A percentile compares a stretch with the other conserved stretches of the same genome.
Evolutionary conservation across 1,139 yeast genomes (phyloP).

Genomic region (Taphrina pruni): DNA sequence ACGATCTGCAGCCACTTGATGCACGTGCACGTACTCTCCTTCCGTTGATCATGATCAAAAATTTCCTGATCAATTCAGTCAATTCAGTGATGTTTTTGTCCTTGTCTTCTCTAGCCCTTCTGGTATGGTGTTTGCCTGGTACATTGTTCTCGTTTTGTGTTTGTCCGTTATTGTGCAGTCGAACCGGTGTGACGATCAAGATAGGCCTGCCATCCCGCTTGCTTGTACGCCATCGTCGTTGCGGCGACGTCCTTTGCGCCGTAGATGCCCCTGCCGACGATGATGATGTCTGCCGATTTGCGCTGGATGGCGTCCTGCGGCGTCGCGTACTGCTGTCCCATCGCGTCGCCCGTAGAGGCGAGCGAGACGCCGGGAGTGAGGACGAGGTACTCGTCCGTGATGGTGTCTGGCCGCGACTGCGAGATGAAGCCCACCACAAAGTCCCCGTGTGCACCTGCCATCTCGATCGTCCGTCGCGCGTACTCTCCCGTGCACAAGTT

Average conservation of each 20-base stretch:
- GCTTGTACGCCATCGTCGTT: conserved; percentile 85
- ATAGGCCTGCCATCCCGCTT: conserved; percentile 47
- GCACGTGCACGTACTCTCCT: too few relatives aligned
- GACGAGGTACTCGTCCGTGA: conserved; percentile 82
- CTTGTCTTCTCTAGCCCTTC: too few relatives aligned
- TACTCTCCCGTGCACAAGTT: conserved; percentile 91
- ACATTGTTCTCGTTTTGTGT: too few relatives aligned
- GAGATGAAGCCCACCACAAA: conserved; percentile 98
- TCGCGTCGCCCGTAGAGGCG: conserved; percentile 85
- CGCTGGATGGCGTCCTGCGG: conserved; percentile 80
- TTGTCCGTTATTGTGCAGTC: neutral
- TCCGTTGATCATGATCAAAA: too few relatives aligned
- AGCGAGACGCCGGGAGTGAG: conserved; percentile 99
- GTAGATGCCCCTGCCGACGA: conserved; percentile 95
- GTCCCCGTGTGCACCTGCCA: conserved; percentile 83
- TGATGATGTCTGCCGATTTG: conserved; percentile 84
- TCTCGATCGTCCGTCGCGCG: conserved; percentile 82
- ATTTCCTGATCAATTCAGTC: too few relatives aligned
- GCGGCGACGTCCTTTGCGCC: conserved; percentile 92
- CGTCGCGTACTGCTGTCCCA: conserved; percentile 96
- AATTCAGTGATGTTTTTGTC: too few relatives aligned
- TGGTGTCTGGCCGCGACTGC: conserved; percentile 58
- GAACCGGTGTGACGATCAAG: neutral
- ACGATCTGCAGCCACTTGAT: neutral
- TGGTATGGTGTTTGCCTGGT: too few relatives aligned